Evolutionary conservation across 805 yeast species (phyloP).

Genomic region (Kazachstania psychrophila): DNA sequence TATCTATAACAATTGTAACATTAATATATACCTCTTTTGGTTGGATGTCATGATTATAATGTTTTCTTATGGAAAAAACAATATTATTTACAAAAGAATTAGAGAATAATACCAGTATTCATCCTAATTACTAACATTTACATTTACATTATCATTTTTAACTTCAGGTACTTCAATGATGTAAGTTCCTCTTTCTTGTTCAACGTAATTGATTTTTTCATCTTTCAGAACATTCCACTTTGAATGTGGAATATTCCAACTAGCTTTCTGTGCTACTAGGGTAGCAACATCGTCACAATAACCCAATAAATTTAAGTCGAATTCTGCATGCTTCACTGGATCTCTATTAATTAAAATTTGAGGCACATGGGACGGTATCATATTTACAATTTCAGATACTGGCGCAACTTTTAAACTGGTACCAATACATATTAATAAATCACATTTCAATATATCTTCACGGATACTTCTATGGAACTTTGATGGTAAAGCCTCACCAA

Average conservation of each 20-base stretch:
- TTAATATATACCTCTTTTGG: no score
- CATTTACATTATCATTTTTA: not conserved
- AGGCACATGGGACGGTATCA: constrained; percentile 63
- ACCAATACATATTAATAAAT: constrained; percentile 75
- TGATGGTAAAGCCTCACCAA: constrained; percentile 75
- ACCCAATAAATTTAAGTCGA: constrained; percentile 71
- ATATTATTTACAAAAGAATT: no score
- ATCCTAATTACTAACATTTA: not conserved
- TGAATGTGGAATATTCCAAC: constrained; percentile 55
- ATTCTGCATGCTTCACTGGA: constrained; percentile 63
- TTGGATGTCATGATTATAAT: no score
- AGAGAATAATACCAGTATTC: no score
- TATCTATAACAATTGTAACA: no score
- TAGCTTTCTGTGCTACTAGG: constrained; percentile 46
- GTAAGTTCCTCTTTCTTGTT: constrained; percentile 27
- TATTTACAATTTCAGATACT: constrained; percentile 77
- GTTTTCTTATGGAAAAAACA: no score
- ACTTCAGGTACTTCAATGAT: constrained; percentile 11
- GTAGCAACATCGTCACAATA: constrained; percentile 76
- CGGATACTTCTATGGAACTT: constrained; percentile 51
- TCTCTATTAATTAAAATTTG: constrained; percentile 74
- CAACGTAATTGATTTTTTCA: constrained; percentile 14
- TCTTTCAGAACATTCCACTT: constrained; percentile 32
- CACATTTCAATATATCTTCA: constrained; percentile 60
- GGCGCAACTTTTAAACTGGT: constrained; percentile 91